These are phyloP conservation scores for Dioscorea cayenensis DNA, from an alignment of 116 monocot species.

Conservation along the genomic window DNA sequence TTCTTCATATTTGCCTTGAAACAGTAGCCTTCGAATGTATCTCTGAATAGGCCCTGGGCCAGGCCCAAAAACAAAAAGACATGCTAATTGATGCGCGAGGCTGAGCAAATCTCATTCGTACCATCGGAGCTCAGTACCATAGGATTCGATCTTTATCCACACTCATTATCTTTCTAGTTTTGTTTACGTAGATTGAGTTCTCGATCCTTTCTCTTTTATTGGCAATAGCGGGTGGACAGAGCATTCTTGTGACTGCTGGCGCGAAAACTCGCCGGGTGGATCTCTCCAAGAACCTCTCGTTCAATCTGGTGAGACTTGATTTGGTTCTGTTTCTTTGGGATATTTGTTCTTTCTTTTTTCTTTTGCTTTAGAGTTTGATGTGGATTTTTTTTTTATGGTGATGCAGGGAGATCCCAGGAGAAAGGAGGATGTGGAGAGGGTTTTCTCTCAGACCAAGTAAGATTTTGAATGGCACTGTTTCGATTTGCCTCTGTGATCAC, in stretches of 20 bases:
- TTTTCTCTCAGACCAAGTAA: conserved; percentile 50
- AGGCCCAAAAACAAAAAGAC: too few relatives aligned
- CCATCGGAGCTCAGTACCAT: neutral
- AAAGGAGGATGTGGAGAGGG: conserved; percentile 56
- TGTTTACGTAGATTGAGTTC: neutral
- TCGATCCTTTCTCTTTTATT: neutral
- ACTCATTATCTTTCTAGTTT: neutral
- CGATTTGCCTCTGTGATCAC: too few relatives aligned
- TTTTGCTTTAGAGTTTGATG: neutral
- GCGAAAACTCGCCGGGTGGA: conserved; percentile 55
- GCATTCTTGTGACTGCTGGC: conserved; percentile 59
- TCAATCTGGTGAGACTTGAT: conserved; percentile 22
- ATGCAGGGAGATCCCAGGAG: conserved; percentile 66
- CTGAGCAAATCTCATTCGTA: neutral
- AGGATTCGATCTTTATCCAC: neutral
- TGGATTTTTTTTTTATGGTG: neutral
- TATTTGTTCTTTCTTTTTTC: neutral
- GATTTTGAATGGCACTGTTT: neutral
- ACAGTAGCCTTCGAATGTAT: too few relatives aligned
- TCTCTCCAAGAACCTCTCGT: conserved; percentile 36
- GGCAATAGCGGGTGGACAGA: conserved; percentile 10
- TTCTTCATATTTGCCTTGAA: too few relatives aligned
- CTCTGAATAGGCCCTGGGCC: too few relatives aligned
- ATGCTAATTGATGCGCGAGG: neutral
- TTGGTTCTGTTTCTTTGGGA: neutral